A percentile compares a stretch with the other conserved stretches of the same genome.
These are phyloP conservation scores for Penicillium lagena DNA, from an alignment of 495 filamentous ascomycete species.

Conservation along the genomic window DNA sequence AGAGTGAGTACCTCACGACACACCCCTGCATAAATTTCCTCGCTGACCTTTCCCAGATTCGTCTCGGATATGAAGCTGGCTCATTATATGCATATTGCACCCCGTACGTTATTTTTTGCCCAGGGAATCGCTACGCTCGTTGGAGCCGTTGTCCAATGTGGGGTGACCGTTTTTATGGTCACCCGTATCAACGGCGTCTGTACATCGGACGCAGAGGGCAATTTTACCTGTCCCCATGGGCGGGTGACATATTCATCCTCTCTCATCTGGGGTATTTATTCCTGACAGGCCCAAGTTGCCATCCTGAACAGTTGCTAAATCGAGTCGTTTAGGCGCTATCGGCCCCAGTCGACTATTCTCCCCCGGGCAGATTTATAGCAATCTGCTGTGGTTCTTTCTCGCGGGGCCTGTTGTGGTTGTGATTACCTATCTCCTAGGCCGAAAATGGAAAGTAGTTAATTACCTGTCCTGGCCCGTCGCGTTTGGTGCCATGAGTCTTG, in stretches of 20 bases:
- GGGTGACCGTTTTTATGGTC: slow-evolving; percentile 61
- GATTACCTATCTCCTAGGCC: slow-evolving; percentile 48
- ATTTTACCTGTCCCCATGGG: slow-evolving; percentile 64
- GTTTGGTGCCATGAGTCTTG: slow-evolving; percentile 57
- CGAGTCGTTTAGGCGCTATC: slow-evolving; percentile 36
- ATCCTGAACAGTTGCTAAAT: not conserved
- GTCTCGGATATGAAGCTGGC: slow-evolving; percentile 74
- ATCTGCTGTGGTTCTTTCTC: slow-evolving; percentile 58
- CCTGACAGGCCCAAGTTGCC: not conserved
- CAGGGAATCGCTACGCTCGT: slow-evolving; percentile 62
- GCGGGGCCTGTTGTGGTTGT: slow-evolving; percentile 52
- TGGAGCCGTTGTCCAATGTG: slow-evolving; percentile 60
- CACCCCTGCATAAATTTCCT: slow-evolving; percentile 24
- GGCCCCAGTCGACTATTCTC: slow-evolving; percentile 62
- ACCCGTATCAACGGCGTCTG: slow-evolving; percentile 56
- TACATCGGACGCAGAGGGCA: slow-evolving; percentile 50
- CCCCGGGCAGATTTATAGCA: slow-evolving; percentile 60
- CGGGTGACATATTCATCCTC: slow-evolving; percentile 63
- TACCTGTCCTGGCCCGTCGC: slow-evolving; percentile 62
- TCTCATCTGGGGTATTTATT: slow-evolving; percentile 56
- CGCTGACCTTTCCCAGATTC: slow-evolving; percentile 41
- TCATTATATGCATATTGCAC: slow-evolving; percentile 72
- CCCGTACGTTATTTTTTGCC: slow-evolving; percentile 60
- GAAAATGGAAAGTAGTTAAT: slow-evolving; percentile 43
- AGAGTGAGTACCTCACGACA: slow-evolving; percentile 33